These are phyloP conservation scores for Oryza glumipatula DNA, from an alignment of 176 grass and related monocot species.

Conservation along the genomic window DNA sequence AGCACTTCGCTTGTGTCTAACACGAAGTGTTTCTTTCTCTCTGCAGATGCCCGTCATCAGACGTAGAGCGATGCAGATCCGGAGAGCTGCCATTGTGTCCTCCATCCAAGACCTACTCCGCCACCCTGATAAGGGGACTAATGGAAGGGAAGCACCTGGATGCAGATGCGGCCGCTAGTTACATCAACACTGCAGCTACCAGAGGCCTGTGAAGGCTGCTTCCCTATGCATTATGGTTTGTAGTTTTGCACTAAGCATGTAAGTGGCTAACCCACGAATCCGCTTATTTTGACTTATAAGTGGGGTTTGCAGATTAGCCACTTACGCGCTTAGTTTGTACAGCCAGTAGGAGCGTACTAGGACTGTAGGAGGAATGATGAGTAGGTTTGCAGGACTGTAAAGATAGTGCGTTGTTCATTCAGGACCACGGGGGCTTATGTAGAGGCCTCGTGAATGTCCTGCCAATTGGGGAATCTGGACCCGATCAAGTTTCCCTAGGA, in stretches of 20 bases:
- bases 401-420: neutral
- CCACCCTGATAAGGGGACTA: constrained; percentile 72
- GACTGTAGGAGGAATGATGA: constrained; percentile 1
- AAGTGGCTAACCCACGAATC: too few species aligned
- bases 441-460: neutral
- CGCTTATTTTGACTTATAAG: too few species aligned
- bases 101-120: constrained; percentile 60
- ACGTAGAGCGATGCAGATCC: constrained; percentile 55
- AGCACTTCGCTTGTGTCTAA: neutral
- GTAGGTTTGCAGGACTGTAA: neutral
- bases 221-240: neutral
- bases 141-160: constrained; percentile 77
- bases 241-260: too few species aligned
- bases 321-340: constrained; percentile 31
- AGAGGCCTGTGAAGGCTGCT: constrained; percentile 48
- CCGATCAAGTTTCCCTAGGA: constrained; percentile 1
- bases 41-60: constrained; percentile 72
- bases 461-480: neutral
- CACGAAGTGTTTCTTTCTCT: neutral
- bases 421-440: neutral
- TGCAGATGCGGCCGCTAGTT: constrained; percentile 51
- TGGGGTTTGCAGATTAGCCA: too few species aligned
- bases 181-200: constrained; percentile 57
- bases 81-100: constrained; percentile 57
- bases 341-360: neutral